phyloP scores from a whole-genome alignment of 345 rosid species.

The Eucalyptus grandis region DNA sequence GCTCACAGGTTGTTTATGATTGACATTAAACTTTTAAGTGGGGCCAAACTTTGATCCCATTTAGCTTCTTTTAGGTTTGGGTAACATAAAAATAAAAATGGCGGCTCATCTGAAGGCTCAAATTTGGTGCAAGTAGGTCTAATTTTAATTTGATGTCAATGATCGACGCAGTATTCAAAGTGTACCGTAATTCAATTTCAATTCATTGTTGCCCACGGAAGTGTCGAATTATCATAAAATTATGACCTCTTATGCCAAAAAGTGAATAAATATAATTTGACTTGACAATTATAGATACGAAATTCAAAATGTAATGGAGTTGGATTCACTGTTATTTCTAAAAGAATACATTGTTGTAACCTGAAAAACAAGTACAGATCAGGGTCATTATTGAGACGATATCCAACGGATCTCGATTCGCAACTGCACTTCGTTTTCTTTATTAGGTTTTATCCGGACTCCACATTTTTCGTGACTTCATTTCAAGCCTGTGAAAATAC shows the following conservation, averaged over 20 bases:
- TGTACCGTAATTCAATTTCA: neutral
- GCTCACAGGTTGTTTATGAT: neutral
- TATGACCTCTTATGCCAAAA: neutral
- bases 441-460: neutral
- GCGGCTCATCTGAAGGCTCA: neutral
- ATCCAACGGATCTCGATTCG: neutral
- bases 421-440: neutral
- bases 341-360: neutral
- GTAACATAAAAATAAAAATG: neutral
- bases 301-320: neutral
- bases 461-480: neutral
- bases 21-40: neutral
- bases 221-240: neutral
- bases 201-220: neutral
- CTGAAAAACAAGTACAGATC: neutral
- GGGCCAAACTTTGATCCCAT: neutral
- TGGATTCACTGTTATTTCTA: neutral
- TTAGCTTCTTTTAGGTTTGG: neutral
- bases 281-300: neutral
- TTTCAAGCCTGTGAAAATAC: neutral
- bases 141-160: neutral
- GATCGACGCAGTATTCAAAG: fast-evolving
- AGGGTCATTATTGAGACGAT: neutral
- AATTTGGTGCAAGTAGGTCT: neutral
- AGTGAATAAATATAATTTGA: neutral